Conservation (phyloP, 2,329 filamentous ascomycete species). For the Leptoxyphium fumago region DNA sequence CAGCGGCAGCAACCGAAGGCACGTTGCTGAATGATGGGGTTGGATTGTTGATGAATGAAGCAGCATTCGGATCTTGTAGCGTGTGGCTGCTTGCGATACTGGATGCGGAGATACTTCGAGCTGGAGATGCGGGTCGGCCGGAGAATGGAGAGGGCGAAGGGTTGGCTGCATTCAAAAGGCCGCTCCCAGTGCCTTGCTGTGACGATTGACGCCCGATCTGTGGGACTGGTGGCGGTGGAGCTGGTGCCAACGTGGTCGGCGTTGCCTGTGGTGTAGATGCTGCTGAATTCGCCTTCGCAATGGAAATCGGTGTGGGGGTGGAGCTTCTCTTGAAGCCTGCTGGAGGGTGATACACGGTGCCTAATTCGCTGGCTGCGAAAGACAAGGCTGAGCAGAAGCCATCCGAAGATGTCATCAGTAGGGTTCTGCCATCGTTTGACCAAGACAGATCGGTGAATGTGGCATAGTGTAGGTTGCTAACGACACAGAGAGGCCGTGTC, state of each 20-base stretch:
- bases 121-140: slow-evolving; percentile 56
- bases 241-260: slow-evolving; percentile 11
- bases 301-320: slow-evolving; percentile 24
- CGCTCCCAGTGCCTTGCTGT: background rate
- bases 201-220: slow-evolving; percentile 3
- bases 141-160: slow-evolving; percentile 44
- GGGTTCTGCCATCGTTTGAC: slow-evolving; percentile 62
- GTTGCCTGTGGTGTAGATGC: slow-evolving; percentile 27
- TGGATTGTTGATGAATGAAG: slow-evolving; percentile 20
- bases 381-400: slow-evolving; percentile 90
- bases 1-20: slow-evolving; percentile 22
- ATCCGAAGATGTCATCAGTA: slow-evolving; percentile 94
- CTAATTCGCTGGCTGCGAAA: slow-evolving; percentile 71
- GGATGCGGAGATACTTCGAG: slow-evolving; percentile 73
- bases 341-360: slow-evolving; percentile 56
- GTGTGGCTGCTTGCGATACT: slow-evolving; percentile 43
- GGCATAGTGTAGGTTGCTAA: slow-evolving; percentile 93
- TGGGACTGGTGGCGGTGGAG: slow-evolving; percentile 2
- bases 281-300: slow-evolving; percentile 22
- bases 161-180: slow-evolving; percentile 3
- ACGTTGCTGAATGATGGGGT: slow-evolving; percentile 19
- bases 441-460: slow-evolving; percentile 94
- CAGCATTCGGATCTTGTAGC: slow-evolving; percentile 29
- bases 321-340: slow-evolving; percentile 29
- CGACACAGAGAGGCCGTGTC: slow-evolving; percentile 79